Evolutionary conservation across 2,329 filamentous ascomycete species (phyloP).

Genomic region (Periconia digitata): DNA sequence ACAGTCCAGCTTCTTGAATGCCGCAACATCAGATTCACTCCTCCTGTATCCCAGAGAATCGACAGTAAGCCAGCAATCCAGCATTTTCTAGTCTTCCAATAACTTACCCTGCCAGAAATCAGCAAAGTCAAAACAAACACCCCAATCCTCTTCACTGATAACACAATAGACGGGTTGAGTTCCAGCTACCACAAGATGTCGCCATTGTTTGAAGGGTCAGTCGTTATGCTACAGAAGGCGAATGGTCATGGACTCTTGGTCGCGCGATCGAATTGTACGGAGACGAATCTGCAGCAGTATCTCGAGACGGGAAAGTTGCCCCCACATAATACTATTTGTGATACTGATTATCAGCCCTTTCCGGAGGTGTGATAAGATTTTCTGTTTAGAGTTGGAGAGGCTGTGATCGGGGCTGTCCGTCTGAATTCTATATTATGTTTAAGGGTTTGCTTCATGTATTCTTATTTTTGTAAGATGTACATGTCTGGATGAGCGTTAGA

Average conservation of each 20-base stretch:
- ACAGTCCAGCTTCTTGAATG: no score
- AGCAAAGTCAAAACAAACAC: conserved; percentile 2
- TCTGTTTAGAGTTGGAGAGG: no score
- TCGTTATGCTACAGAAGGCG: conserved; percentile 45
- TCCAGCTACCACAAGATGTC: conserved; percentile 40
- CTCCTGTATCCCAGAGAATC: conserved; percentile 13
- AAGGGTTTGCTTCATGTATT: no score
- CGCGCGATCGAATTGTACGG: conserved; percentile 6
- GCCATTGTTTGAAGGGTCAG: conserved; percentile 42
- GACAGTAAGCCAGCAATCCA: conserved; percentile 4
- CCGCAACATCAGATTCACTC: conserved; percentile 5
- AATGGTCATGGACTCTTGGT: conserved; percentile 6
- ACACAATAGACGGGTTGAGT: conserved; percentile 56
- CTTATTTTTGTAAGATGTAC: no score
- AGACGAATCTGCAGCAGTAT: conserved; percentile 3
- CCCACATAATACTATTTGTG: neutral
- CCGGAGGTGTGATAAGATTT: neutral
- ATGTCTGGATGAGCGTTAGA: no score
- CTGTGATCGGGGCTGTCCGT: no score
- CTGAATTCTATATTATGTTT: no score
- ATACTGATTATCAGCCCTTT: conserved; percentile 32
- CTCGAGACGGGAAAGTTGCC: conserved; percentile 7
- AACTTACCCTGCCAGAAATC: neutral
- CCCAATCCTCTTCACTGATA: conserved; percentile 58
- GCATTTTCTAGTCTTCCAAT: neutral